Evolutionary conservation across 768 basidiomycete genomes (phyloP).

Genomic region (Leucosporidium scottii): DNA sequence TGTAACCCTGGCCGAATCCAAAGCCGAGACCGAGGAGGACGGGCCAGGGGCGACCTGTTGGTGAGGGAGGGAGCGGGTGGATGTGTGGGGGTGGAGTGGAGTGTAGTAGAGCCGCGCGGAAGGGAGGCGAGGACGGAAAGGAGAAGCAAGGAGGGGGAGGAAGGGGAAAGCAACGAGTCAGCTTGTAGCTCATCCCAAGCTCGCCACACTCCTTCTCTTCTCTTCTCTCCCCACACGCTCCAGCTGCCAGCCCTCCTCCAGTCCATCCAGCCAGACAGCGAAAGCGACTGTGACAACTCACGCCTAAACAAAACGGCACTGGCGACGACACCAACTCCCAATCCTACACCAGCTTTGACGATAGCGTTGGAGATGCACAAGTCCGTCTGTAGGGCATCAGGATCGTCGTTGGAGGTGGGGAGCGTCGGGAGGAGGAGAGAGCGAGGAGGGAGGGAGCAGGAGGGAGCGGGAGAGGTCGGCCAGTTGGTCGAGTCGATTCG

Average conservation of each 20-base stretch:
- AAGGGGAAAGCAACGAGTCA: no score
- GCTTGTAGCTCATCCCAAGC: no score
- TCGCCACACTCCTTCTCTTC: background rate
- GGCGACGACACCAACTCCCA: conserved; percentile 77
- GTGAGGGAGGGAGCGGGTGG: no score
- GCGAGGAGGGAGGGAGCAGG: conserved; percentile 7
- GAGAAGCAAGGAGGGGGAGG: no score
- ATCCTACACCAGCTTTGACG: conserved; percentile 82
- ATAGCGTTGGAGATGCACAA: conserved; percentile 62
- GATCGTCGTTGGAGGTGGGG: background rate
- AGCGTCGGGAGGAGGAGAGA: background rate
- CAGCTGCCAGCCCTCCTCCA: no score
- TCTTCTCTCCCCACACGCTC: background rate
- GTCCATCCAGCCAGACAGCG: background rate
- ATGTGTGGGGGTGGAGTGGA: background rate
- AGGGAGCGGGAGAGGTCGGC: background rate
- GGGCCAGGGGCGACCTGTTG: conserved; percentile 81
- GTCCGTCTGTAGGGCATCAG: conserved; percentile 35
- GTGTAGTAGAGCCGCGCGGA: no score
- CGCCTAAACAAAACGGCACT: conserved; percentile 87
- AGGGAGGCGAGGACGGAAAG: background rate
- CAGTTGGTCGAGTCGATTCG: no score
- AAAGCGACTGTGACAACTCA: conserved; percentile 47
- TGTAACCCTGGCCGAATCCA: conserved; percentile 76
- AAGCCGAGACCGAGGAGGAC: conserved; percentile 68